These are phyloP conservation scores for Penicillium polonicum DNA, from an alignment of 2,329 filamentous ascomycete species.

Conservation along the genomic window DNA sequence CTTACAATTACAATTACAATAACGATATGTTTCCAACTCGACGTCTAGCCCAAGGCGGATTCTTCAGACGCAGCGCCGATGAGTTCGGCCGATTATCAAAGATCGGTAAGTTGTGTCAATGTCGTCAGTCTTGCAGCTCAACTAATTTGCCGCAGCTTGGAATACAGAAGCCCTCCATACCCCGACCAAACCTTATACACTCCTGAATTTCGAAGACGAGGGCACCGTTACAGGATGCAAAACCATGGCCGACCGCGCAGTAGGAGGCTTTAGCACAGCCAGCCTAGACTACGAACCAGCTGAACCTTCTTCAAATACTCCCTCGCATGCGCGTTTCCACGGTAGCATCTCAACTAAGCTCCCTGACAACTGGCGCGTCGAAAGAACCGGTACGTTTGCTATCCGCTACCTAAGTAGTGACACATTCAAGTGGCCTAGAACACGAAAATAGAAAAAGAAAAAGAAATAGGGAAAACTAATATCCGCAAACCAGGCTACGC, in stretches of 20 bases:
- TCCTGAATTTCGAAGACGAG: constrained; percentile 45
- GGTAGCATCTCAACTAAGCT: constrained; percentile 85
- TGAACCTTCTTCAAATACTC: constrained; percentile 43
- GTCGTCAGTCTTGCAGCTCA: constrained; percentile 3
- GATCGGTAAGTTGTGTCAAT: constrained; percentile 47
- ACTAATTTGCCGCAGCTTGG: constrained; percentile 34
- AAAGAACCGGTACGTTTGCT: constrained; percentile 38
- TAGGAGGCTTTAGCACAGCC: constrained; percentile 79
- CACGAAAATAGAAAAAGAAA: too few species aligned
- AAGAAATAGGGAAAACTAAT: neutral
- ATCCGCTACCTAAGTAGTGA: neutral
- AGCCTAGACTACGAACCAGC: constrained; percentile 65
- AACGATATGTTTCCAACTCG: constrained; percentile 41
- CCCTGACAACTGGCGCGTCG: constrained; percentile 59
- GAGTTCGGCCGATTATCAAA: constrained; percentile 58
- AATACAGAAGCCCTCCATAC: constrained; percentile 40
- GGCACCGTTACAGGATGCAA: constrained; percentile 51
- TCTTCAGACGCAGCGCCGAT: constrained; percentile 58
- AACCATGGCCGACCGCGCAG: constrained; percentile 80
- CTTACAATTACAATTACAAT: neutral
- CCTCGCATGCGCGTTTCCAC: constrained; percentile 76
- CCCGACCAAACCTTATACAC: constrained; percentile 40
- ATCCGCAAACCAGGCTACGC: constrained; percentile 68
- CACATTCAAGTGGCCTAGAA: neutral
- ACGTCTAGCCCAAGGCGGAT: constrained; percentile 48